These are phyloP conservation scores for Penicillium italicum DNA, from an alignment of 2,329 filamentous ascomycete genomes.

Conservation along the genomic window DNA sequence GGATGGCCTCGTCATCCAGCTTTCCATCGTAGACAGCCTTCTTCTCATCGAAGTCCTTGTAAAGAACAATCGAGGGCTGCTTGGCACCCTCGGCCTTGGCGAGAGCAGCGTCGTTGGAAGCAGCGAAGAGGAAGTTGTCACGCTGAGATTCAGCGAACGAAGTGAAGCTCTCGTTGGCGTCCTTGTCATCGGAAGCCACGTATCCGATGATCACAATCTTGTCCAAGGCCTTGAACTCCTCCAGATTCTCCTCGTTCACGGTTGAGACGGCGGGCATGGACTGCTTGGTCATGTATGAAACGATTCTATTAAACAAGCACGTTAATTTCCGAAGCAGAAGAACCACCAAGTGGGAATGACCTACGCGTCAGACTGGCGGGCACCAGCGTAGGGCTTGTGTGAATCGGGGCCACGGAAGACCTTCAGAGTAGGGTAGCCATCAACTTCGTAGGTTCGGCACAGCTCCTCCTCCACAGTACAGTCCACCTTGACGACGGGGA, in stretches of 20 bases:
- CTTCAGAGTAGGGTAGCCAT: slow-evolving; percentile 98
- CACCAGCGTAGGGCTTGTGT: slow-evolving; percentile 76
- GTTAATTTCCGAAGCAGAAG: slow-evolving; percentile 13
- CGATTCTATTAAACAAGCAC: slow-evolving; percentile 45
- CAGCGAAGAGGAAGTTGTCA: slow-evolving; percentile 89
- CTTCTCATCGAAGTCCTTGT: slow-evolving; percentile 97
- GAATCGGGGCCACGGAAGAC: slow-evolving; percentile 91
- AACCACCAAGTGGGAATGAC: slow-evolving; percentile 22
- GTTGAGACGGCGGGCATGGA: slow-evolving; percentile 85
- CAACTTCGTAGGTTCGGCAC: slow-evolving; percentile 83
- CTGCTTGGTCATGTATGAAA: slow-evolving; percentile 97
- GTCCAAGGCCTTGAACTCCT: slow-evolving; percentile 96
- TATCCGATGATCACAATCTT: slow-evolving; percentile 94
- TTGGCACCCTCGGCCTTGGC: slow-evolving; percentile 88
- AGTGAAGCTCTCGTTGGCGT: slow-evolving; percentile 79
- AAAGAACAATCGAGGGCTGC: slow-evolving; percentile 82
- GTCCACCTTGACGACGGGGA: slow-evolving; percentile 57
- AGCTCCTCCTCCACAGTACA: slow-evolving; percentile 93
- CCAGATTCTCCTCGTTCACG: slow-evolving; percentile 75
- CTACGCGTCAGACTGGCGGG: slow-evolving; percentile 76
- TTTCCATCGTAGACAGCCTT: slow-evolving; percentile 79
- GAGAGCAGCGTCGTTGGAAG: slow-evolving; percentile 74
- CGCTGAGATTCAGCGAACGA: slow-evolving; percentile 70
- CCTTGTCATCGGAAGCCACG: slow-evolving; percentile 74
- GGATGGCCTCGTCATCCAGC: slow-evolving; percentile 76